phyloP scores from a whole-genome alignment of 2,329 filamentous ascomycete genomes.

The Talaromyces sp. region DNA sequence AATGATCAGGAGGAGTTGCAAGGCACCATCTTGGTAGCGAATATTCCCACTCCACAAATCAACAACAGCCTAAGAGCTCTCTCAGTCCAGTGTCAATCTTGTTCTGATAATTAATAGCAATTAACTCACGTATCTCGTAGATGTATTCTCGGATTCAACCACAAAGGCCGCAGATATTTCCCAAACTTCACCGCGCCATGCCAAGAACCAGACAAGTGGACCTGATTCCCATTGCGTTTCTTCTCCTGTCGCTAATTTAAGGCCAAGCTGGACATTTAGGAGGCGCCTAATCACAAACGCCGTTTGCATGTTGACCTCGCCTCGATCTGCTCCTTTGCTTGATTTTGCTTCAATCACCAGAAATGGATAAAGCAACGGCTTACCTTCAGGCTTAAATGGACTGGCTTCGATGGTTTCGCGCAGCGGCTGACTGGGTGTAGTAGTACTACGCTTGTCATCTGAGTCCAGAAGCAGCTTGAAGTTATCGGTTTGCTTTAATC shows the following conservation, averaged over 20 bases:
- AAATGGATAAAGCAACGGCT: conserved; percentile 15
- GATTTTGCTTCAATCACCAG: conserved; percentile 15
- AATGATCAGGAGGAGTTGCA: conserved; percentile 26
- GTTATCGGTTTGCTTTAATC: conserved; percentile 9
- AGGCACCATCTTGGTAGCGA: conserved; percentile 15
- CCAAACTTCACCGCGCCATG: conserved; percentile 13
- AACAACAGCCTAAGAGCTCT: conserved; percentile 13
- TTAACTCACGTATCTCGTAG: too few species aligned
- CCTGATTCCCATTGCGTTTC: conserved; percentile 9
- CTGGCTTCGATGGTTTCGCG: conserved; percentile 9
- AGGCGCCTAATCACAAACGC: conserved; percentile 11
- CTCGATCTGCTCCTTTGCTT: conserved; percentile 1
- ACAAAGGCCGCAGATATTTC: neutral
- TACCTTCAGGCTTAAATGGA: conserved; percentile 10
- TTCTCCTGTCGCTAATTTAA: conserved; percentile 4
- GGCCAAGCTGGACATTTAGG: conserved; percentile 11
- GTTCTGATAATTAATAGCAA: too few species aligned
- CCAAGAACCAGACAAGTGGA: conserved; percentile 15
- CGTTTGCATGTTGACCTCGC: conserved; percentile 10
- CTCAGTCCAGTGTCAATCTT: too few species aligned
- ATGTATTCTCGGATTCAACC: neutral
- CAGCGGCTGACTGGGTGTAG: neutral
- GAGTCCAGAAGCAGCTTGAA: conserved; percentile 12
- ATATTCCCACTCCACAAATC: conserved; percentile 20
- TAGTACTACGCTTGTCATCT: neutral